Evolutionary conservation across 495 filamentous ascomycete species (phyloP), one percentile per base, ranked within the genome.

Genomic region (Daldinia loculata): DNA sequence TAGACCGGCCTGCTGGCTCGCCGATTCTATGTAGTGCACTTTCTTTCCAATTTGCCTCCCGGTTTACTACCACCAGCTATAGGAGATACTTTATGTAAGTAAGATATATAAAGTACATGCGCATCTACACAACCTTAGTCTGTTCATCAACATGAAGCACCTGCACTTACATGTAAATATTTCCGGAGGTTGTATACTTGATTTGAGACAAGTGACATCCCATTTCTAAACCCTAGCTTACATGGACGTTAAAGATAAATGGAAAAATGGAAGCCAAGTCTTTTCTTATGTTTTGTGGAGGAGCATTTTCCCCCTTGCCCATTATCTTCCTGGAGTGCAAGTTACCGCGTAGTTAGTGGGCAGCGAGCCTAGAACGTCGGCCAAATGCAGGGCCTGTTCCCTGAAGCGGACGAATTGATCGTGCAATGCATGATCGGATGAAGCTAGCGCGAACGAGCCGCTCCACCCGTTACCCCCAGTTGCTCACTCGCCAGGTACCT

Each of bases 341-440:
- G 61, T 60, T 58, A 56, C 22, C 48, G 27, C 27, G 8, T 55
- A 36, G 53, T 56, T 32, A 41, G 43, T 56, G 64, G 60, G 58
- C 3, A 3, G 61, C 43, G 50, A 69, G 64, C 60, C 70, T 50
- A 72, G 70, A 64, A 64, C 60, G 29, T 52, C 27, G 61, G 64
- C 60, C 55, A 72, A 72, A 72, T 64, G 36, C 34, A 32, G 59
- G 58, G 39, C 43, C 56, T 50, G 63, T 60, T 41, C 36, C 38
- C 50, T 45, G 56, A 67, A 55, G 41, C 53, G 36, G 63, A 53
- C 58, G n/a, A 64, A 4, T 41, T 60, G 59, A 72, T 72, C 70
- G 70, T 73, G 29, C 66, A 73, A 73, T 73, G 66, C 61, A 69
- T 59, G 70, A 62, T 73, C 57, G 11, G 69, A 73, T 69, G 45